Conservation (phyloP, 768 basidiomycete genomes). For the Trametes cinnabarina region DNA sequence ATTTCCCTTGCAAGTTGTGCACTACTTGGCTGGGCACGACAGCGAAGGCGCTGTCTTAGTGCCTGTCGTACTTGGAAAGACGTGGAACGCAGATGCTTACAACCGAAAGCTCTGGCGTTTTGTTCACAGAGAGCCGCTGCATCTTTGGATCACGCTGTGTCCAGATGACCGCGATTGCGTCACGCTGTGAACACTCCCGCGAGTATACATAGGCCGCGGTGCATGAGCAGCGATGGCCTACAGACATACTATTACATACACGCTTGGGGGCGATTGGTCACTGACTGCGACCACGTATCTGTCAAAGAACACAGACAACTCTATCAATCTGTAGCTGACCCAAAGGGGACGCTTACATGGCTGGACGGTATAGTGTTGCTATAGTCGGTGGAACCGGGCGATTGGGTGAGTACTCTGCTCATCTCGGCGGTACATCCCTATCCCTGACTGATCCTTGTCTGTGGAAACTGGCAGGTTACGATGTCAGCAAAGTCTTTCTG, state of each 20-base stretch:
- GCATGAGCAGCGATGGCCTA: neutral
- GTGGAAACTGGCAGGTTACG: slow-evolving; percentile 7
- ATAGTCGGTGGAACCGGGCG: slow-evolving; percentile 13
- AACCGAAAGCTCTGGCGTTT: neutral
- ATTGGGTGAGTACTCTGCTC: neutral
- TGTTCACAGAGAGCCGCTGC: neutral
- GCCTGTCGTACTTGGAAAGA: no score
- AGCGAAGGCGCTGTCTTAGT: no score
- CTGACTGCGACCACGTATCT: no score
- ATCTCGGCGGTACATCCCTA: neutral
- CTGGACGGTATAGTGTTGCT: neutral
- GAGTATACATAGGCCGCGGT: neutral
- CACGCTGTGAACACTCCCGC: neutral
- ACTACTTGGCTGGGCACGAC: no score
- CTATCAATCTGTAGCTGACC: neutral
- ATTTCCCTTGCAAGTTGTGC: no score
- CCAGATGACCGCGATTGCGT: neutral
- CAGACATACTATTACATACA: neutral
- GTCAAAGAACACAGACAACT: neutral
- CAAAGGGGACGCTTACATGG: neutral
- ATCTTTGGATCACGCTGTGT: neutral
- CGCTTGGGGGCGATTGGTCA: no score
- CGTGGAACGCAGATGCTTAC: neutral
- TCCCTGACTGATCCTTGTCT: neutral
- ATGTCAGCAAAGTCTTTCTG: slow-evolving; percentile 13